Conservation (phyloP, 257 asterid genomes). For the Lycium ferocissimum region DNA sequence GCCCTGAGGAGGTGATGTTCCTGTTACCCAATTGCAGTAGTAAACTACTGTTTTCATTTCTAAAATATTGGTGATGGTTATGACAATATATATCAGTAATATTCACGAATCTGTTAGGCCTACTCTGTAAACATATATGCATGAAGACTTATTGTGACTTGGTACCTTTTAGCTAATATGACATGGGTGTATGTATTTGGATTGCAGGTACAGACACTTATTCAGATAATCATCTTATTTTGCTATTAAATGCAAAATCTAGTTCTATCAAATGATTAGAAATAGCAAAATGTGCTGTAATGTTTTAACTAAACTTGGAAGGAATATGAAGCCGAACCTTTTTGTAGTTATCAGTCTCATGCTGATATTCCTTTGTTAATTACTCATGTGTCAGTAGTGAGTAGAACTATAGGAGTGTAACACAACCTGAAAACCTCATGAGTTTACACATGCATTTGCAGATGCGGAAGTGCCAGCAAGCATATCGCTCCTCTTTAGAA, state of each 20-base stretch:
- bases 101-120: constrained; percentile 1
- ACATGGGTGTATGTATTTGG: not conserved
- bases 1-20: constrained; percentile 89
- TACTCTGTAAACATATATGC: not conserved
- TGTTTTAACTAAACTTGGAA: not conserved
- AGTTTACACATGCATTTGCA: constrained; percentile 39
- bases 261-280: constrained; percentile 11
- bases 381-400: not conserved
- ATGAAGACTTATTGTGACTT: not conserved
- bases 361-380: not conserved
- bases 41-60: not conserved
- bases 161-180: constrained; percentile 6
- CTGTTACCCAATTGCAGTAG: constrained; percentile 24
- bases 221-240: constrained; percentile 7
- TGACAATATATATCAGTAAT: not conserved
- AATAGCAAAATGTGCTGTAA: not conserved
- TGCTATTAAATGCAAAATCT: not conserved
- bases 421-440: not conserved
- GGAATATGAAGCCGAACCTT: not conserved
- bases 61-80: not conserved
- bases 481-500: constrained; percentile 63
- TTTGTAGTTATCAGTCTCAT: not conserved
- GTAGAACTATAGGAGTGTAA: not conserved
- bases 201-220: not conserved
- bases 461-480: constrained; percentile 90